phyloP scores from a whole-genome alignment of 2,329 filamentous ascomycete genomes.

The Trichocomaceae sp. region DNA sequence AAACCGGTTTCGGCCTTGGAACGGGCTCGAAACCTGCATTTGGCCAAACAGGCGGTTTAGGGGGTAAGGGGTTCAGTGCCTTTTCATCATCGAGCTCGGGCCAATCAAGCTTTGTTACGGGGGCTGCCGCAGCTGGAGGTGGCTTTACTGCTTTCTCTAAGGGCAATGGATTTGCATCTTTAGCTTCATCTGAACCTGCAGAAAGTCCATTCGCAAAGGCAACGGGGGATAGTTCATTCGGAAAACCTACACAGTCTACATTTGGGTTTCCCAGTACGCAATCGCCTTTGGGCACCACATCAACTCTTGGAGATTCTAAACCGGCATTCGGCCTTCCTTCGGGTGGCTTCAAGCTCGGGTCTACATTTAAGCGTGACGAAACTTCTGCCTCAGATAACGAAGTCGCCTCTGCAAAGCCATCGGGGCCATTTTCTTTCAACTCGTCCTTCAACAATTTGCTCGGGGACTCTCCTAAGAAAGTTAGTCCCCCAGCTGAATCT shows the following conservation, averaged over 20 bases:
- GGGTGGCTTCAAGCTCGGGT: conserved; percentile 37
- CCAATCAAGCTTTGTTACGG: conserved; percentile 8
- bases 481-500: conserved; percentile 28
- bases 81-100: conserved; percentile 11
- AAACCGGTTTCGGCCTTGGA: conserved; percentile 25
- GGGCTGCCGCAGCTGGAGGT: conserved; percentile 2
- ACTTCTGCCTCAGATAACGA: conserved; percentile 34
- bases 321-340: conserved; percentile 24
- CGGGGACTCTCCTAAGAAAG: conserved; percentile 24
- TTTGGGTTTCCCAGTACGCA: conserved; percentile 25
- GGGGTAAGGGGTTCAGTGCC: conserved; percentile 13
- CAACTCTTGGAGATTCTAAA: conserved; percentile 23
- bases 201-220: conserved; percentile 18
- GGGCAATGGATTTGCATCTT: conserved; percentile 32
- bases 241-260: conserved; percentile 23
- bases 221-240: conserved; percentile 22
- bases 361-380: conserved; percentile 40
- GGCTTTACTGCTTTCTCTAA: conserved; percentile 16
- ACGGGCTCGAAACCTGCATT: conserved; percentile 19
- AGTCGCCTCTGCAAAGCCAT: conserved; percentile 15
- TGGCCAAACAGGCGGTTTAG: conserved; percentile 20
- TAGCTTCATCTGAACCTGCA: conserved; percentile 18
- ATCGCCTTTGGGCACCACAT: conserved; percentile 22
- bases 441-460: conserved; percentile 37
- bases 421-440: conserved; percentile 33